Base-by-base conservation (phyloP, 352 stramenopile species). In the Phytophthora nicotianae region DNA sequence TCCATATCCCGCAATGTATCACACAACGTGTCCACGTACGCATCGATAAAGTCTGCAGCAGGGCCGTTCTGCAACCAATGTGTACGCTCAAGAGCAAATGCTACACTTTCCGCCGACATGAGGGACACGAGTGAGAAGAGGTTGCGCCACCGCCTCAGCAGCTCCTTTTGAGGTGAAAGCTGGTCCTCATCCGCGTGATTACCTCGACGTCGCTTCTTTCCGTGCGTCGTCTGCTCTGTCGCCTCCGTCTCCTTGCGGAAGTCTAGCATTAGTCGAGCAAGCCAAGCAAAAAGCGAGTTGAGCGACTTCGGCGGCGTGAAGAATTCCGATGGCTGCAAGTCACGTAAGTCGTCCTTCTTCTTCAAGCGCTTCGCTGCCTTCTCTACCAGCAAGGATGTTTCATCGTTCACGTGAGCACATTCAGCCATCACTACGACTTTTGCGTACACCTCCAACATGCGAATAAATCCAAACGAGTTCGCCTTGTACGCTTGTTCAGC, bases 381-480 rank as follows among this genome's bases (percentile, higher is more conserved):
- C 27, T 77, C 65, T 17, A 74, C 57, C 4, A 92, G 59, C 46
- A 74, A 58, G 1, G 76, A 74, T 10, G 78, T 82, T 49, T 79
- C 68, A 14, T 87, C 67, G 14, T 55, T 80, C 5, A 91, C 81
- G 24, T 75, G 70, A 0, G 74, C 67, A 20, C 70, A 86, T 52
- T 89, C 78, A 9, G 71, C 57, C 53, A 88, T 75, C 38, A 91
- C 52, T 1, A 77, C 47, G 10, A 90, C 65, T 47, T 89, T 89
- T 7, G 72, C 79, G 52, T 91, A 90, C 5, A 93, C 74, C 55
- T 93, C 84, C 10, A 93, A 17, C 24, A 93, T 69, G 0, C 84
- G 80, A 38, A 91, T 62, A 19, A 93, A 71, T 3, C 76, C 75
- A 32, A 91, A 89, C 4, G 78, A 72, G 38, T 90, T 88, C 0